phyloP scores from a whole-genome alignment of 2,329 filamentous ascomycete genomes.

The Epichloe gansuensis region DNA sequence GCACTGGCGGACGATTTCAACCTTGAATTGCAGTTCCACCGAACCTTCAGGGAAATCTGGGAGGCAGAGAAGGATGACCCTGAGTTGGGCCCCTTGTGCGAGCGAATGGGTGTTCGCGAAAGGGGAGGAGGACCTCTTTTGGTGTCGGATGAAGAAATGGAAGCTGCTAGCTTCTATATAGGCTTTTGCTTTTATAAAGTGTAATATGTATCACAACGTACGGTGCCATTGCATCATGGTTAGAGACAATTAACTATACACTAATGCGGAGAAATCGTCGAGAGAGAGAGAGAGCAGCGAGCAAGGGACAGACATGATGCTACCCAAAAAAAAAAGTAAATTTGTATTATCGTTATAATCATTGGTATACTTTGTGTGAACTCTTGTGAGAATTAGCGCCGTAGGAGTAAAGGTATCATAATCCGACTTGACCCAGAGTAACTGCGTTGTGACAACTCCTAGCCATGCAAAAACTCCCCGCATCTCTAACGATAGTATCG shows the following conservation, averaged over 20 bases:
- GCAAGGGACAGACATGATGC: not conserved
- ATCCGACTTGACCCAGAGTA: constrained; percentile 8
- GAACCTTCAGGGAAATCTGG: constrained; percentile 84
- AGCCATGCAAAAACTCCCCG: constrained; percentile 8
- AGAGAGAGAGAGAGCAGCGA: not conserved
- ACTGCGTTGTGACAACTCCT: constrained; percentile 11
- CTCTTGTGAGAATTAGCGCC: not conserved
- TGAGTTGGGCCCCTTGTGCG: constrained; percentile 69
- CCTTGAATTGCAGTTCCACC: constrained; percentile 86
- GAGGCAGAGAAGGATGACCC: constrained; percentile 77
- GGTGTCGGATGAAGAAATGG: constrained; percentile 78
- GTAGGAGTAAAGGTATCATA: constrained; percentile 18
- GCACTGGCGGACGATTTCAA: constrained; percentile 94
- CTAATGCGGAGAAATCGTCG: not conserved
- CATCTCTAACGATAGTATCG: not conserved
- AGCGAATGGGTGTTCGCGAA: constrained; percentile 88
- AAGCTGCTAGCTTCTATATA: constrained; percentile 82
- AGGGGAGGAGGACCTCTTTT: constrained; percentile 52
- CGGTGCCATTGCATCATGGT: no score
- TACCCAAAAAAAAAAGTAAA: not conserved
- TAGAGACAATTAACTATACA: no score
- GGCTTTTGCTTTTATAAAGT: constrained; percentile 98
- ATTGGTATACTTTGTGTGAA: constrained; percentile 10
- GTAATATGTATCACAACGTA: constrained; percentile 22
- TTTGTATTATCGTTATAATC: constrained; percentile 7